Conservation (phyloP, 371 early-diverging fungal species). For the Racocetra persica region DNA sequence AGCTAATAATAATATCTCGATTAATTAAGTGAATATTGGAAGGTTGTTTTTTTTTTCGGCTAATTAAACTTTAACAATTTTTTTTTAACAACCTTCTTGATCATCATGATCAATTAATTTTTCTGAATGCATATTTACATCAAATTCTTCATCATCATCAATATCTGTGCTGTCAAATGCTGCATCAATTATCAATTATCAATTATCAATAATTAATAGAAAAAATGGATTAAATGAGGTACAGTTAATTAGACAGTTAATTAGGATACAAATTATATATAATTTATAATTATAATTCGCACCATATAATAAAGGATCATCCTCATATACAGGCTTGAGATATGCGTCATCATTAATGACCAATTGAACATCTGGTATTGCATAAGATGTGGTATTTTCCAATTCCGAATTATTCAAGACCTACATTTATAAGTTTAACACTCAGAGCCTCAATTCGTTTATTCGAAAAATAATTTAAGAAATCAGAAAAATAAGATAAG, state of each 20-base stretch:
- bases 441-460: too few relatives aligned
- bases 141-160: slow-evolving; percentile 15
- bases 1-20: slow-evolving; percentile 19
- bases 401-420: slow-evolving; percentile 7
- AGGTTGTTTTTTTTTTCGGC: too few relatives aligned
- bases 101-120: neutral
- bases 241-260: too few relatives aligned
- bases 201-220: neutral
- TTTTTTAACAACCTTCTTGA: slow-evolving; percentile 4
- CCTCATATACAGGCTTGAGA: slow-evolving; percentile 38
- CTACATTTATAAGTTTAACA: neutral
- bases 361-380: neutral
- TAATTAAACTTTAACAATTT: neutral
- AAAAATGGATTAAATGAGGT: neutral
- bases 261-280: neutral
- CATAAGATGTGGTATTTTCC: neutral
- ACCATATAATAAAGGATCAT: slow-evolving; percentile 40
- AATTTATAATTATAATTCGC: too few relatives aligned
- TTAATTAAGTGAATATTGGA: neutral
- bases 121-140: neutral
- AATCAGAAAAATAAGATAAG: neutral
- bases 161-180: slow-evolving; percentile 33
- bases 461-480: neutral
- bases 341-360: slow-evolving; percentile 27
- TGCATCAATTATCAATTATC: too few relatives aligned